These are phyloP conservation scores for Alopecurus myosuroides DNA, from an alignment of 176 grass and related monocot species.

Conservation along the genomic window DNA sequence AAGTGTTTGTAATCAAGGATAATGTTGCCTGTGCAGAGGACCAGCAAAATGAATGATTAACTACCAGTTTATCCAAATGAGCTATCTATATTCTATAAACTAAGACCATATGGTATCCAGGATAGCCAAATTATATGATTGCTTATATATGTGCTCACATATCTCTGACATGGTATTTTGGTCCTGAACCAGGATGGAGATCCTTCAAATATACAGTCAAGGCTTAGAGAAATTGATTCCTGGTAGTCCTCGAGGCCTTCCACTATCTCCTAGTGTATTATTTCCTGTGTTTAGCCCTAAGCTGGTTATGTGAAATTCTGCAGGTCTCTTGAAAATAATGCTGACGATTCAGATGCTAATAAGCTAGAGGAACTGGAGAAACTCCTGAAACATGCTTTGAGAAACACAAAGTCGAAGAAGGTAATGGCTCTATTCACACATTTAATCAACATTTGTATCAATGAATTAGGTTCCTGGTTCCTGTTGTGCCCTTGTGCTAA, in stretches of 20 bases:
- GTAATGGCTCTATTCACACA: conserved; percentile 9
- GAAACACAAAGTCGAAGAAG: conserved; percentile 43
- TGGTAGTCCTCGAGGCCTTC: conserved; percentile 34
- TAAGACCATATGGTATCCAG: background rate
- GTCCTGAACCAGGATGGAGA: conserved; percentile 16
- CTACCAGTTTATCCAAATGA: background rate
- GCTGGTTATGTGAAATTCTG: background rate
- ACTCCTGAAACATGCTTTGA: conserved; percentile 44
- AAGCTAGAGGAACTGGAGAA: conserved; percentile 50
- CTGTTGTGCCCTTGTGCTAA: background rate
- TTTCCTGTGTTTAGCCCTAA: background rate
- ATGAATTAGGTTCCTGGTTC: background rate
- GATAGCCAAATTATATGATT: background rate
- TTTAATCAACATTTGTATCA: background rate
- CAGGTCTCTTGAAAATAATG: conserved; percentile 40
- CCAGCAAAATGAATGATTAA: background rate
- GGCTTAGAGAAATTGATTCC: conserved; percentile 32
- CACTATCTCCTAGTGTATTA: background rate
- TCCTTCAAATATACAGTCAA: conserved; percentile 32
- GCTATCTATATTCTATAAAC: background rate
- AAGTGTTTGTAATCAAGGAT: background rate
- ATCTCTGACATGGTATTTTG: conserved; percentile 25
- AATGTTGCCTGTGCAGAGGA: background rate
- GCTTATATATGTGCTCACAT: background rate
- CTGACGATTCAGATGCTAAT: conserved; percentile 36